These are phyloP conservation scores for Jamesozyma piceae DNA, from an alignment of 805 yeast species.

Conservation along the genomic window DNA sequence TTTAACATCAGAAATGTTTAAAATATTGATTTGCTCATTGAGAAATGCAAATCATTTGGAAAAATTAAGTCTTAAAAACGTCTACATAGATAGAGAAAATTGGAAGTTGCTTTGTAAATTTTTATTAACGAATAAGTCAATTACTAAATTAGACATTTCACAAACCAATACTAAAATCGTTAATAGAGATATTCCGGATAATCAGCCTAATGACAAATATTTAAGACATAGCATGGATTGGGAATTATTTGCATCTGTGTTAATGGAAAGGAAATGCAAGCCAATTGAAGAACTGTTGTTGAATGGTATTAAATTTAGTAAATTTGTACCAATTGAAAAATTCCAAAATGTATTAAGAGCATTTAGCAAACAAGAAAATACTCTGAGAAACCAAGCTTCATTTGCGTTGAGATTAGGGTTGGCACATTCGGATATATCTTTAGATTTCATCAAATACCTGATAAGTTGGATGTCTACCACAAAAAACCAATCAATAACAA, in stretches of 20 bases:
- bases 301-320: slow-evolving; percentile 67
- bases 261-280: slow-evolving; percentile 57
- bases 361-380: slow-evolving; percentile 37
- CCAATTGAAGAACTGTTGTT: slow-evolving; percentile 60
- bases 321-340: slow-evolving; percentile 31
- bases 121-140: slow-evolving; percentile 48
- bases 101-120: slow-evolving; percentile 79
- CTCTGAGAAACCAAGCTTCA: slow-evolving; percentile 1
- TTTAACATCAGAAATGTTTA: slow-evolving; percentile 65
- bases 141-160: slow-evolving; percentile 58
- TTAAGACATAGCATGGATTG: slow-evolving; percentile 67
- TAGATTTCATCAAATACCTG: slow-evolving; percentile 46
- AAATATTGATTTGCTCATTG: slow-evolving; percentile 61
- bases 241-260: slow-evolving; percentile 61
- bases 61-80: slow-evolving; percentile 66
- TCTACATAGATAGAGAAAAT: slow-evolving; percentile 59
- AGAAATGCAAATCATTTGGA: slow-evolving; percentile 55
- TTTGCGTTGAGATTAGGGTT: slow-evolving; percentile 48
- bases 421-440: slow-evolving; percentile 60
- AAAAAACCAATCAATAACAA: slow-evolving; percentile 5
- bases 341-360: slow-evolving; percentile 48
- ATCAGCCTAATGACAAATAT: slow-evolving; percentile 16
- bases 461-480: slow-evolving; percentile 45
- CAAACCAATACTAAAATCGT: slow-evolving; percentile 39
- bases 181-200: slow-evolving; percentile 11